phyloP scores from a whole-genome alignment of 306 rosid species.

The Vigna hirtella region DNA sequence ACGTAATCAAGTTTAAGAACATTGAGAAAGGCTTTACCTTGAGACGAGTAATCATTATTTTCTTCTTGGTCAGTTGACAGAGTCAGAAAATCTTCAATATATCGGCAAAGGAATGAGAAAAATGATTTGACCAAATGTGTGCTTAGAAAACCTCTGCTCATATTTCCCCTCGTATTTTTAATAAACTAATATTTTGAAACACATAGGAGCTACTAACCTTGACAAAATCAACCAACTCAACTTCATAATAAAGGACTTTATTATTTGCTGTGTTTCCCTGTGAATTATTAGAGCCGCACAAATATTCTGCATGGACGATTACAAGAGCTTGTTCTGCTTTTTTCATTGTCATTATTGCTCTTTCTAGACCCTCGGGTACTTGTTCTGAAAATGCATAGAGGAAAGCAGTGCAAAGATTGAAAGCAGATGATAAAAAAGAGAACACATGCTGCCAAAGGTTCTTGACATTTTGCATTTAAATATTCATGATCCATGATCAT shows the following conservation, averaged over 20 bases:
- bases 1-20: not conserved
- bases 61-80: slow-evolving; percentile 4
- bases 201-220: slow-evolving; percentile 53
- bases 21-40: not conserved
- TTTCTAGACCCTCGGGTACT: slow-evolving; percentile 61
- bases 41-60: not conserved
- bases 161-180: not conserved
- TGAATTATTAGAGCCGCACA: slow-evolving; percentile 36
- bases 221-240: slow-evolving; percentile 60
- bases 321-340: slow-evolving; percentile 65
- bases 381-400: slow-evolving; percentile 54
- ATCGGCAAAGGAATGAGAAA: not conserved
- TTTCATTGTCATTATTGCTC: slow-evolving; percentile 74
- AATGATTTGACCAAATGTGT: not conserved
- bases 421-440: not conserved
- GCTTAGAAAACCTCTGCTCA: not conserved
- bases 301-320: slow-evolving; percentile 52
- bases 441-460: not conserved
- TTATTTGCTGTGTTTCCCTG: slow-evolving; percentile 21
- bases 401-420: slow-evolving; percentile 9
- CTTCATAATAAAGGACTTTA: slow-evolving; percentile 55
- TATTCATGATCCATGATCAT: slow-evolving; percentile 17
- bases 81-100: not conserved
- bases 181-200: not conserved
- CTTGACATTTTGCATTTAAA: not conserved